Evolutionary conservation across 257 asterid genomes (phyloP).

Genomic region (Handroanthus guayacan): DNA sequence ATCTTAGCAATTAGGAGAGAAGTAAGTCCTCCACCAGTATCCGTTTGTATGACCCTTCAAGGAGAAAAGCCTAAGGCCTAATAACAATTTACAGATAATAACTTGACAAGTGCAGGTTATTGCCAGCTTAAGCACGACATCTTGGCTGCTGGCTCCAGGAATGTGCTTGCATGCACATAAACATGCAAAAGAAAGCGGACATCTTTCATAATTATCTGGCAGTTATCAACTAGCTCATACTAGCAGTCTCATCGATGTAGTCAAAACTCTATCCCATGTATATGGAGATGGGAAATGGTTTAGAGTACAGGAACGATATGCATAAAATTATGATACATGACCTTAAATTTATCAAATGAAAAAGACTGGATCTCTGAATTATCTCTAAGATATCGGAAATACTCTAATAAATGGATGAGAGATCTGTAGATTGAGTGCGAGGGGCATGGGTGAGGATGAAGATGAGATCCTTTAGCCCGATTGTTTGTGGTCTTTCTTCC

Average conservation of each 20-base stretch:
- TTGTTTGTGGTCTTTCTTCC: background rate
- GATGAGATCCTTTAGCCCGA: background rate
- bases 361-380: too few relatives aligned
- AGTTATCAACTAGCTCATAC: background rate
- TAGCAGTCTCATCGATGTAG: background rate
- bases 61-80: background rate
- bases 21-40: background rate
- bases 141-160: background rate
- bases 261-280: too few relatives aligned
- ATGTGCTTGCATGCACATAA: background rate
- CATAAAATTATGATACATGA: background rate
- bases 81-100: background rate
- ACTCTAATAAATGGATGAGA: background rate
- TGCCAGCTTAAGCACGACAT: background rate
- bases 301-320: background rate
- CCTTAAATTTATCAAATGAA: background rate
- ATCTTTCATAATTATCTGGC: background rate
- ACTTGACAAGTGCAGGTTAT: background rate
- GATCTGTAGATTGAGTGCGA: background rate
- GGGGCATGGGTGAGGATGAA: background rate
- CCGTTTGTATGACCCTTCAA: background rate
- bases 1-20: background rate
- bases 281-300: background rate
- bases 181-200: background rate
- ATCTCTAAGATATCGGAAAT: too few relatives aligned